Evolutionary conservation across 2,329 filamentous ascomycete species (phyloP).

Genomic region (Botrytis aclada): DNA sequence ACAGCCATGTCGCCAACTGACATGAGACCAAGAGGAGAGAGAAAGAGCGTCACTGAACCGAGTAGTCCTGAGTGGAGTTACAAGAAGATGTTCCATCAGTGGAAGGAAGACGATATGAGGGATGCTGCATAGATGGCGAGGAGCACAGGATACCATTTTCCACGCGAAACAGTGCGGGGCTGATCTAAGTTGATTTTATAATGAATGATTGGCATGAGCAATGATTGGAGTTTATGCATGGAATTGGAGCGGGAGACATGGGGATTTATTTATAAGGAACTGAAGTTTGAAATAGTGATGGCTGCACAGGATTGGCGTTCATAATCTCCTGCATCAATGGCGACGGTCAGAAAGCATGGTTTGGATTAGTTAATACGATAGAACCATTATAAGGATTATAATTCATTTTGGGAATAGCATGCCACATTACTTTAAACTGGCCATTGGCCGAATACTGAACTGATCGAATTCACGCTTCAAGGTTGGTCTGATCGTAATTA

Average conservation of each 20-base stretch:
- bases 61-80: conserved; percentile 28
- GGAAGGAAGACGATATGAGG: conserved; percentile 11
- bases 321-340: conserved; percentile 1
- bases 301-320: neutral
- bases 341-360: neutral
- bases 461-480: neutral
- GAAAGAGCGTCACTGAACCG: conserved; percentile 18
- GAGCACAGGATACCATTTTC: neutral
- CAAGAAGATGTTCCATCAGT: conserved; percentile 25
- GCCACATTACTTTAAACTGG: neutral
- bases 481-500: too few species aligned
- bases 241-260: neutral
- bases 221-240: conserved; percentile 3
- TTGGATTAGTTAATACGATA: neutral
- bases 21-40: neutral
- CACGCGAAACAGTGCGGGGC: neutral
- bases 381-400: neutral
- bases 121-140: conserved; percentile 3
- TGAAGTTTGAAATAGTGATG: neutral
- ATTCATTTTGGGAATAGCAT: neutral
- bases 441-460: neutral
- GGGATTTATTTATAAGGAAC: neutral
- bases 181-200: neutral
- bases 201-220: neutral
- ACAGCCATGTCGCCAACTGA: conserved; percentile 5